phyloP scores from a whole-genome alignment of 148 eudicot species.

The Drosera capensis region DNA sequence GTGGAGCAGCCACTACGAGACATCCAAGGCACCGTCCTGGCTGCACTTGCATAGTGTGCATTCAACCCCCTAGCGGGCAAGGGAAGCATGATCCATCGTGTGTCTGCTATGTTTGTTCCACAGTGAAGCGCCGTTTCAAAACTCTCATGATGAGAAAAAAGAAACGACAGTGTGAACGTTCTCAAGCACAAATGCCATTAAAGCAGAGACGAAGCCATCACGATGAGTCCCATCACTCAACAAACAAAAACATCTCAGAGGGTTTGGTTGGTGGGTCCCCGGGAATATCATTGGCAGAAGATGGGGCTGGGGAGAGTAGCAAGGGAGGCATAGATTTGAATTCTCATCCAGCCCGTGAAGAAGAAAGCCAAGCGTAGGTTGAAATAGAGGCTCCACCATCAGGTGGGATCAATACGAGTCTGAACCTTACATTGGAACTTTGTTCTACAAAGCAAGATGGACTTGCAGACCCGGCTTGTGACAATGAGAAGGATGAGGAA shows the following conservation, averaged over 20 bases:
- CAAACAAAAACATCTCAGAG: constrained; percentile 14
- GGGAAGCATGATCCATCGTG: constrained; percentile 71
- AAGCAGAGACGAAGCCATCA: constrained; percentile 18
- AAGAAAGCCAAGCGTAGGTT: constrained; percentile 22
- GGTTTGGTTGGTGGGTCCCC: constrained; percentile 10
- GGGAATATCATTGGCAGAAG: constrained; percentile 8
- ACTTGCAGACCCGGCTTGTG: constrained; percentile 13
- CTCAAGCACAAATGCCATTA: constrained; percentile 40
- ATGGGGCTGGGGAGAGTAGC: constrained; percentile 8
- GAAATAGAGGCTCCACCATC: too few relatives aligned
- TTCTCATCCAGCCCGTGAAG: constrained; percentile 52
- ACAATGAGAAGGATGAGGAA: constrained; percentile 2
- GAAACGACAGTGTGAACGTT: constrained; percentile 56
- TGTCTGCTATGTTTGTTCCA: constrained; percentile 59
- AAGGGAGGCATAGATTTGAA: constrained; percentile 63
- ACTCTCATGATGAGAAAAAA: constrained; percentile 66
- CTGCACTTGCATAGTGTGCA: constrained; percentile 72
- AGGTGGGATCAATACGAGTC: constrained; percentile 19
- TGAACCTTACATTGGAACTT: constrained; percentile 21
- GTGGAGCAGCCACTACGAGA: constrained; percentile 62
- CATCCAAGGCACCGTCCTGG: constrained; percentile 79
- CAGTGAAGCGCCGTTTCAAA: constrained; percentile 69
- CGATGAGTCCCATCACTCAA: constrained; percentile 5
- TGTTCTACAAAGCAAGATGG: constrained; percentile 17
- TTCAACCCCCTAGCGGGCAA: constrained; percentile 71